Evolutionary conservation across 345 rosid genomes (phyloP), one percentile per base, ranked within the genome.

Genomic region (Melastoma malabathricum): DNA sequence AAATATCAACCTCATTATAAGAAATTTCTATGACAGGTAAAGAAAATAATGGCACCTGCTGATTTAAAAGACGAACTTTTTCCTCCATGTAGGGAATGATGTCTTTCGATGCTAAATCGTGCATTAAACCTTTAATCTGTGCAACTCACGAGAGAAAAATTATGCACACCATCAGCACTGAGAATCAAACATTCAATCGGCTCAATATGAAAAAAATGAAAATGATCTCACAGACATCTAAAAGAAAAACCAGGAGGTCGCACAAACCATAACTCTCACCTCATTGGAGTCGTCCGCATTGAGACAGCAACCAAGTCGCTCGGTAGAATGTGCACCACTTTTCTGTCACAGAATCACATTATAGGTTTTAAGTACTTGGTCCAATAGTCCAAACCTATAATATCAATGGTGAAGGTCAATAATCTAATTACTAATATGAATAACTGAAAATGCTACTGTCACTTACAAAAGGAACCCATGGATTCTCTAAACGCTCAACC

Each of bases 41-140:
- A 20, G 52, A 61, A 48, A 55, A 6, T 13, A 17, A 58, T 31
- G 55, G 19, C 61, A 83, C 97, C 95, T 92, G 94, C 64, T 81
- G 88, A 73, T 92, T 88, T 61, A 92, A 88, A 48, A 73, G 62
- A 50, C 95, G 90, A 43, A 92, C 83, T 79, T 81, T 84, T 69
- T 84, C 86, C 77, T 92, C 99, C 97, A 92, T 88, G 73, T 75
- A 76, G 48, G 99, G 99, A 70, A 92, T 88, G 62, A 84, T 63
- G 65, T 83, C 77, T 59, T 83, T 92, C 48, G 99, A 84, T 52
- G 99, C 63, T 68, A 92, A 67, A 65, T 92, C 93, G 73, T 87
- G 98, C 79, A 80, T 75, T 61, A 77, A 60, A 78, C 77, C 83
- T 71, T 81, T 85, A 61, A 92, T 75, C 99, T 92, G 79, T 58